These are phyloP conservation scores for Aspergillus texensis DNA, from an alignment of 2,329 filamentous ascomycete species.

Conservation along the genomic window DNA sequence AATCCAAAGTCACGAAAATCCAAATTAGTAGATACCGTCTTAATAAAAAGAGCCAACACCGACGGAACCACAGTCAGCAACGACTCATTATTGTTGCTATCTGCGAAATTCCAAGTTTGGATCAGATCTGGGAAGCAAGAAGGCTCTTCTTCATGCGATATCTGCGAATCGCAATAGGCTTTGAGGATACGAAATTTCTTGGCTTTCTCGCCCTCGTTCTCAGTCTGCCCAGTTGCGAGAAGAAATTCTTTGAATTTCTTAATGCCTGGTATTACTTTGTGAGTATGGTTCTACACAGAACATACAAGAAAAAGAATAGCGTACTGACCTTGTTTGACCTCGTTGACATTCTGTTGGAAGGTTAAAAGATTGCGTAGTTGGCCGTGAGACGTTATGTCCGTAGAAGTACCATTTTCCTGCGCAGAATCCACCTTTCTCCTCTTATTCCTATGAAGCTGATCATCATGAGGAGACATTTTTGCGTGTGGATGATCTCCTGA, in stretches of 20 bases:
- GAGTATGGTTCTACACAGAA: neutral
- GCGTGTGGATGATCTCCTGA: slow-evolving; percentile 21
- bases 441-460: slow-evolving; percentile 39
- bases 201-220: slow-evolving; percentile 39
- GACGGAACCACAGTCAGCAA: slow-evolving; percentile 80
- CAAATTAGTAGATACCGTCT: slow-evolving; percentile 71
- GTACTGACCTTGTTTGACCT: slow-evolving; percentile 65
- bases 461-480: slow-evolving; percentile 39
- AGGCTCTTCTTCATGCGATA: slow-evolving; percentile 56
- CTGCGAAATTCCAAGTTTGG: slow-evolving; percentile 84
- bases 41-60: slow-evolving; percentile 78
- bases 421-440: slow-evolving; percentile 43
- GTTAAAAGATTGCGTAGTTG: slow-evolving; percentile 70
- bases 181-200: slow-evolving; percentile 48
- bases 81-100: slow-evolving; percentile 76
- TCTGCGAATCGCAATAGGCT: slow-evolving; percentile 57
- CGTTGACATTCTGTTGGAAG: slow-evolving; percentile 68
- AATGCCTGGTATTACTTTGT: slow-evolving; percentile 35
- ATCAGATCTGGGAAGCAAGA: slow-evolving; percentile 77
- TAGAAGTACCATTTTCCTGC: slow-evolving; percentile 17
- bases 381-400: slow-evolving; percentile 52
- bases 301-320: neutral
- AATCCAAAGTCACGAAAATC: slow-evolving; percentile 76
- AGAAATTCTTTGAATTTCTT: slow-evolving; percentile 50
- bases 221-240: slow-evolving; percentile 38